A percentile compares a stretch with the other conserved stretches of the same genome.
Evolutionary conservation across 176 grass and related monocot genomes (phyloP).

Genomic region (Triticum timopheevii): DNA sequence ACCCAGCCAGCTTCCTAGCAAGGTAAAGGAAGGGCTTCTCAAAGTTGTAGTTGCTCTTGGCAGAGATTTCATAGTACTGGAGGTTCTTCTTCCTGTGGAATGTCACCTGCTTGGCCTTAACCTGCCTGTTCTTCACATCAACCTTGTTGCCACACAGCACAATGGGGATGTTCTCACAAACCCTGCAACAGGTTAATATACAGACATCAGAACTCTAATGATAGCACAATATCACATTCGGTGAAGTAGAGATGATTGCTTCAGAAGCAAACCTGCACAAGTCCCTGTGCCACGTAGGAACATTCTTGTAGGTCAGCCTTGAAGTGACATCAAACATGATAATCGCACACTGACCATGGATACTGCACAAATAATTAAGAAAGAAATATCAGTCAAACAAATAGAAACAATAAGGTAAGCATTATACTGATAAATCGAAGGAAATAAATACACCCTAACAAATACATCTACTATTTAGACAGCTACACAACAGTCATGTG

Average conservation of each 20-base stretch:
- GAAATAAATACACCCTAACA: too few relatives aligned
- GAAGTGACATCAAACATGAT: slow-evolving; percentile 96
- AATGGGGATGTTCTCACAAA: slow-evolving; percentile 93
- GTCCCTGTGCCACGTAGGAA: slow-evolving; percentile 90
- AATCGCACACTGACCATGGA: slow-evolving; percentile 82
- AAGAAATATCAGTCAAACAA: background rate
- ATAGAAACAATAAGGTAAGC: background rate
- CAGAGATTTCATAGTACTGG: slow-evolving; percentile 94
- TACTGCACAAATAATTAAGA: slow-evolving; percentile 31
- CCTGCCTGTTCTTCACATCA: slow-evolving; percentile 87
- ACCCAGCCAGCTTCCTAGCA: slow-evolving; percentile 82
- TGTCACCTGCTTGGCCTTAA: slow-evolving; percentile 84
- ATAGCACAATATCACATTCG: background rate
- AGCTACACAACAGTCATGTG: background rate
- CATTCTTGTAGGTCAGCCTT: slow-evolving; percentile 85
- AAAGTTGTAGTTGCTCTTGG: slow-evolving; percentile 97
- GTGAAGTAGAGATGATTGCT: background rate
- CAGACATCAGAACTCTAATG: background rate
- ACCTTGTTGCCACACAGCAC: slow-evolving; percentile 85
- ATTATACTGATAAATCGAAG: background rate
- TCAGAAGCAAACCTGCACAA: slow-evolving; percentile 61
- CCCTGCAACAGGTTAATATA: slow-evolving; percentile 42
- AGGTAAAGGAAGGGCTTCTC: slow-evolving; percentile 94
- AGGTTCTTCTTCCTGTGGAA: slow-evolving; percentile 96
- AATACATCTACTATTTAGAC: background rate